Base-by-base conservation (phyloP, 2,329 filamentous ascomycete species). In the Colletotrichum cordylinicola region DNA sequence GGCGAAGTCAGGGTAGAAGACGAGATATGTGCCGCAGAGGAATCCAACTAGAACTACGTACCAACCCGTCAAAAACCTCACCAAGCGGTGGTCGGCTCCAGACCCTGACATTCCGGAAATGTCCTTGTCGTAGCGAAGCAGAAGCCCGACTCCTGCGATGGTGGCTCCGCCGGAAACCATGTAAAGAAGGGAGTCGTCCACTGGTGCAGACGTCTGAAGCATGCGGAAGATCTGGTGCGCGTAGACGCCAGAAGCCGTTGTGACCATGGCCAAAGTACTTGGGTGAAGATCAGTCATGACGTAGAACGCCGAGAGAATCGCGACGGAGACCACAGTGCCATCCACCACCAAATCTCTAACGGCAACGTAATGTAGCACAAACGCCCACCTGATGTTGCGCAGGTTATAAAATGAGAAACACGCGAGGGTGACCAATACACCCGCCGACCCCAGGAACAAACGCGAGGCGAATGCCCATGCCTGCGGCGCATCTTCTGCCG, bases 331-430 rank as follows among this genome's bases (percentile, higher is more conserved):
- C 5, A 79, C 66, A 3, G 79, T 64, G 35, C 82, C 82, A 61
- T 85, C 83, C 16, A 81, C 10, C 16, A 82, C 29, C 8, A 85
- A 76, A 31, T 85, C 83, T 9, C 80, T 74, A 2, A 81, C 58
- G 5, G 79, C 81, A 7, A 83, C 78, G 37, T 77, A 77, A 33
- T 79, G 77, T 15, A 84, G 80, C 1, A 77, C 72, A n/a, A 85
- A 62, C 18, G 83, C 82, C 79, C 82, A 80, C n/a, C 79, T 67
- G 13, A 81, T 78, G 67, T 83, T 81, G 29, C 74, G 73, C 35
- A 67, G 72, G 56, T 82, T 80, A n/a, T 82, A 68, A 21, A 77
- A 81, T 10, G 81, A 81, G 79, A 80, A 82, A 15, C 80, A 39
- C n/a, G 79, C 79, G 35, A 83, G 55, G 60, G 83, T 77, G 18